Conservation (phyloP, 2,329 filamentous ascomycete genomes). For the Neocucurbitaria cava region DNA sequence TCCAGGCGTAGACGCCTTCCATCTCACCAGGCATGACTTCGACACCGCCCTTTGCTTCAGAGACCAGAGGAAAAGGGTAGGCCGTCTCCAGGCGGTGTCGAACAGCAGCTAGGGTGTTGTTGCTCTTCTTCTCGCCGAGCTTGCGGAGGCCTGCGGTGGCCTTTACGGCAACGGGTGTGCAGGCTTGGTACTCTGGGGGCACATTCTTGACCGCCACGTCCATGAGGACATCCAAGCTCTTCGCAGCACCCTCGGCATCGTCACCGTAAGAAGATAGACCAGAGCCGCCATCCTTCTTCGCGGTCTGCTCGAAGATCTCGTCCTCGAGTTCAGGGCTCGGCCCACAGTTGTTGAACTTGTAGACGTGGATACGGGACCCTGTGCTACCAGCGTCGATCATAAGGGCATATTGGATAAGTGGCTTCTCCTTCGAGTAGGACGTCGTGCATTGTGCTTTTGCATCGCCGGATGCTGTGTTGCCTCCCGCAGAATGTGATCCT, state of each 20-base stretch:
- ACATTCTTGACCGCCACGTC: constrained; percentile 83
- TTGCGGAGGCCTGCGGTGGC: constrained; percentile 93
- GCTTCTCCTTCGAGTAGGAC: constrained; percentile 86
- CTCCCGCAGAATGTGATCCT: constrained; percentile 38
- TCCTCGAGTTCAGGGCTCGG: constrained; percentile 91
- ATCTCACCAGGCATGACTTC: constrained; percentile 97
- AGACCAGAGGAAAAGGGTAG: constrained; percentile 95
- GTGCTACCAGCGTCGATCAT: constrained; percentile 99
- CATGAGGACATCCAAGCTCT: constrained; percentile 87
- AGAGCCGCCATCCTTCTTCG: constrained; percentile 79
- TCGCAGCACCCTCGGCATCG: constrained; percentile 86
- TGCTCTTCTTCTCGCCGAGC: constrained; percentile 79
- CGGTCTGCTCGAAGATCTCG: constrained; percentile 93
- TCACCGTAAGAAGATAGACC: constrained; percentile 85
- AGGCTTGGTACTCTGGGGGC: constrained; percentile 87
- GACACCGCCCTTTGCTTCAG: constrained; percentile 83
- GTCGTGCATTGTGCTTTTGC: constrained; percentile 78
- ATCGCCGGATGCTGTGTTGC: constrained; percentile 60
- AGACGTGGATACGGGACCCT: constrained; percentile 96
- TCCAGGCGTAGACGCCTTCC: constrained; percentile 98
- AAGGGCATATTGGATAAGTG: constrained; percentile 93
- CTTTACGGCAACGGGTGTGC: constrained; percentile 95
- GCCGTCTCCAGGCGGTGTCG: constrained; percentile 81
- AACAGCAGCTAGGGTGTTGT: constrained; percentile 86
- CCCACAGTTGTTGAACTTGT: constrained; percentile 99